Percentiles rank a stretch among this genome's conserved stretches.
These are phyloP conservation scores for Whalleya microplaca DNA, from an alignment of 2,329 filamentous ascomycete genomes.

Conservation along the genomic window DNA sequence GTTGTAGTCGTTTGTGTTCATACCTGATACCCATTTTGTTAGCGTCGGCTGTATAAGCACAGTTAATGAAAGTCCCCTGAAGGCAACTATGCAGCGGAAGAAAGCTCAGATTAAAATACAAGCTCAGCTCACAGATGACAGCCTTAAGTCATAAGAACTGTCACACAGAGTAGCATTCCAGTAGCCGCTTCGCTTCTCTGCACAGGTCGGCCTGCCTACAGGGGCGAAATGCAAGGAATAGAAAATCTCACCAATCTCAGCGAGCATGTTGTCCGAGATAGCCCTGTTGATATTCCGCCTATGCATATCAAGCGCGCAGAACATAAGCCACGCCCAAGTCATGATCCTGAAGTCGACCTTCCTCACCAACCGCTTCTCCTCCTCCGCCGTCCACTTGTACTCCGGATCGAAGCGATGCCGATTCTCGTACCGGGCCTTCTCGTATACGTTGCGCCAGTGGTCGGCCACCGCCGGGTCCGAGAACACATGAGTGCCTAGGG, in stretches of 20 bases:
- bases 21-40: conserved; percentile 25
- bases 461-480: conserved; percentile 54
- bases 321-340: conserved; percentile 35
- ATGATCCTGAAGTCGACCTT: conserved; percentile 48
- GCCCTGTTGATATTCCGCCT: conserved; percentile 37
- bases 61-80: too few species aligned
- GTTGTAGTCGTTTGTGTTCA: conserved; percentile 48
- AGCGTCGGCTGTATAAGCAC: not conserved
- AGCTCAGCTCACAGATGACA: too few species aligned
- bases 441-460: conserved; percentile 58
- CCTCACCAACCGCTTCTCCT: conserved; percentile 58
- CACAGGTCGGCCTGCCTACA: too few species aligned
- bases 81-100: too few species aligned
- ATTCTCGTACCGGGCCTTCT: conserved; percentile 60
- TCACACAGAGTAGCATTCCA: too few species aligned
- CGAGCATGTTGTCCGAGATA: conserved; percentile 41
- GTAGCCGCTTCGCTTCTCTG: too few species aligned
- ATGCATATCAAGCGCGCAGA: conserved; percentile 30
- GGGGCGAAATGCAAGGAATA: not conserved
- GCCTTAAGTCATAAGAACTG: too few species aligned
- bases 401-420: conserved; percentile 61
- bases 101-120: too few species aligned
- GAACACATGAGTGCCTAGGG: conserved; percentile 48
- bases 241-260: conserved; percentile 39
- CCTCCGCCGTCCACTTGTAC: conserved; percentile 58